Percentiles rank a stretch among this genome's conserved stretches.
Evolutionary conservation across 345 rosid species (phyloP).

Genomic region (Citrus medica): DNA sequence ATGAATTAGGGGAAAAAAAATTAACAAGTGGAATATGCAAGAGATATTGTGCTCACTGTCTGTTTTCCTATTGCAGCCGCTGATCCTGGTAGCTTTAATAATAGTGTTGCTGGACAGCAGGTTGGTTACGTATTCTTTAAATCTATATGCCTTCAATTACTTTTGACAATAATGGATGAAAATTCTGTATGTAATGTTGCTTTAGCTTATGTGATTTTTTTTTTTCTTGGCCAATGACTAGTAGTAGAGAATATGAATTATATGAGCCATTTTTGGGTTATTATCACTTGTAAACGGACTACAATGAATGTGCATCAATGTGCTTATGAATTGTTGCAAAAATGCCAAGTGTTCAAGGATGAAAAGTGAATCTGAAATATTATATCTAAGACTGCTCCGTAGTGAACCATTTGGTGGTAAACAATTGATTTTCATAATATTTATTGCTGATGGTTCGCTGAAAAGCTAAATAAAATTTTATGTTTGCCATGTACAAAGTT

Average conservation of each 20-base stretch:
- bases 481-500: background rate
- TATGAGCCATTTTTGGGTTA: background rate
- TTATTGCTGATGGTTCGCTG: background rate
- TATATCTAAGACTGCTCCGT: background rate
- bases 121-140: constrained; percentile 22
- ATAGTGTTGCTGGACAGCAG: constrained; percentile 54
- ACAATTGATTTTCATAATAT: background rate
- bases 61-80: constrained; percentile 30
- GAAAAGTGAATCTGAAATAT: background rate
- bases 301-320: background rate
- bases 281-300: background rate
- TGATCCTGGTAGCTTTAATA: constrained; percentile 56
- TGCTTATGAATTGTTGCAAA: background rate
- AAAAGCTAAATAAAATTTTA: background rate
- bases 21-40: background rate
- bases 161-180: background rate
- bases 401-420: background rate
- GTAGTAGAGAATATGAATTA: background rate
- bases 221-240: background rate
- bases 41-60: background rate
- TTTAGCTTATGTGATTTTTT: background rate
- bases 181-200: background rate
- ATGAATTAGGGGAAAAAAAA: background rate
- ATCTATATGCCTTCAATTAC: background rate
- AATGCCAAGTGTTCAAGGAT: background rate